These are phyloP conservation scores for Talaromyces stipitatus DNA, from an alignment of 495 filamentous ascomycete genomes.

Conservation along the genomic window DNA sequence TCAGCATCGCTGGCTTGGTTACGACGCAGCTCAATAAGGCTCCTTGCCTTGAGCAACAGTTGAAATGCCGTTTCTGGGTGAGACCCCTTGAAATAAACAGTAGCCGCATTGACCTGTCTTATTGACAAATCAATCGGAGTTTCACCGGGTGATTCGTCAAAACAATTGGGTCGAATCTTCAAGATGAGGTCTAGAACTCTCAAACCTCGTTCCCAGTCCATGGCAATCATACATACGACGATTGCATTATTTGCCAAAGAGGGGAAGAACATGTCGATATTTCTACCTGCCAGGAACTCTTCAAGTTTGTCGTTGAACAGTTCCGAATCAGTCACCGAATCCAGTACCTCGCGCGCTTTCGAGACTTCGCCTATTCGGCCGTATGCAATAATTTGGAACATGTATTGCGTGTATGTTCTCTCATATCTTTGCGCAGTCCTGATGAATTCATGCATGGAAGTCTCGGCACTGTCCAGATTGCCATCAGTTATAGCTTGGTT, in stretches of 20 bases:
- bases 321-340: conserved; percentile 15
- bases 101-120: conserved; percentile 9
- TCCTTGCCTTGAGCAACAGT: conserved; percentile 13
- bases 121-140: conserved; percentile 9
- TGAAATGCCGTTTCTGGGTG: conserved; percentile 12
- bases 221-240: conserved; percentile 5
- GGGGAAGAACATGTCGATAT: conserved; percentile 5
- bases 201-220: conserved; percentile 11
- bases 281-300: conserved; percentile 7
- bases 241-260: conserved; percentile 11
- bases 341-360: conserved; percentile 12
- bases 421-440: conserved; percentile 1
- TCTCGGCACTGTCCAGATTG: conserved; percentile 11
- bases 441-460: conserved; percentile 9
- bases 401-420: conserved; percentile 8
- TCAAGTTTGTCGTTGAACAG: conserved; percentile 14
- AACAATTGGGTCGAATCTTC: conserved; percentile 12
- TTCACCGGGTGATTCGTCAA: conserved; percentile 10
- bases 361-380: conserved; percentile 11
- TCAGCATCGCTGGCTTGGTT: conserved; percentile 15
- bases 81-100: conserved; percentile 11
- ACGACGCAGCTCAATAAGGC: conserved; percentile 12
- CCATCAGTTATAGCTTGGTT: conserved; percentile 12
- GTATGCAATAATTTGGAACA: conserved; percentile 16
- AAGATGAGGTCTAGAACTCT: conserved; percentile 11